Evolutionary conservation across 1,139 yeast genomes (phyloP).

Genomic region (Geotrichum europaeum): DNA sequence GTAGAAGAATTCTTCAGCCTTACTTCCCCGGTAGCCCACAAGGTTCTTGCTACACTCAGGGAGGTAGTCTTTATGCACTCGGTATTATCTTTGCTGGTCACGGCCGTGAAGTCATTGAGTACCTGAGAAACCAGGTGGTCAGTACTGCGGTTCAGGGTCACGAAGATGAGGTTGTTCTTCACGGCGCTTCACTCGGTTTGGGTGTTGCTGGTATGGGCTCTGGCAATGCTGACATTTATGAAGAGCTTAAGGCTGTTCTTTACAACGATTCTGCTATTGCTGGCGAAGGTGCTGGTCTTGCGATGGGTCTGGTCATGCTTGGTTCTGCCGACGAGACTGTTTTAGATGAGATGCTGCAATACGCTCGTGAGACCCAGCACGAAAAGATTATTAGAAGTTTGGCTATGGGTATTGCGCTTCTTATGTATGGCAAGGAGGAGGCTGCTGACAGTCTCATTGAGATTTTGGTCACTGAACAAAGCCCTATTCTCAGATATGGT

Average conservation of each 20-base stretch:
- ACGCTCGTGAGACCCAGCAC: slow-evolving; percentile 94
- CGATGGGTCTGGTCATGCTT: slow-evolving; percentile 93
- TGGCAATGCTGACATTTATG: slow-evolving; percentile 66
- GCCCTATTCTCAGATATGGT: slow-evolving; percentile 86
- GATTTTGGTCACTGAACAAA: slow-evolving; percentile 65
- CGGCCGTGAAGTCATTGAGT: slow-evolving; percentile 81
- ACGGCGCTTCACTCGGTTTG: slow-evolving; percentile 92
- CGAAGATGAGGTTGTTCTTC: slow-evolving; percentile 81
- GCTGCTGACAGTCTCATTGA: slow-evolving; percentile 70
- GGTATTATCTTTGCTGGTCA: slow-evolving; percentile 96
- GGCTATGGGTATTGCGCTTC: slow-evolving; percentile 81
- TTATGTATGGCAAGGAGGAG: slow-evolving; percentile 82
- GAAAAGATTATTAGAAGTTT: slow-evolving; percentile 90
- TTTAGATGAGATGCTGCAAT: slow-evolving; percentile 75
- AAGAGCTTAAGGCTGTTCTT: slow-evolving; percentile 75
- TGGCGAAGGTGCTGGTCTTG: slow-evolving; percentile 94
- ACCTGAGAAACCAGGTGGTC: slow-evolving; percentile 65
- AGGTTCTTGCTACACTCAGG: slow-evolving; percentile 68
- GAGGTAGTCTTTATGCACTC: slow-evolving; percentile 90
- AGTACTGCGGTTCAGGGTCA: slow-evolving; percentile 48
- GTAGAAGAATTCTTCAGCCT: slow-evolving; percentile 80
- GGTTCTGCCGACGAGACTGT: slow-evolving; percentile 81
- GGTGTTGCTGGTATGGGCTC: slow-evolving; percentile 98
- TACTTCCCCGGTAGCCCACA: slow-evolving; percentile 75
- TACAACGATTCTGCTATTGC: slow-evolving; percentile 90